phyloP scores from a whole-genome alignment of 768 basidiomycete genomes.

The Rhizopogon roseolus region DNA sequence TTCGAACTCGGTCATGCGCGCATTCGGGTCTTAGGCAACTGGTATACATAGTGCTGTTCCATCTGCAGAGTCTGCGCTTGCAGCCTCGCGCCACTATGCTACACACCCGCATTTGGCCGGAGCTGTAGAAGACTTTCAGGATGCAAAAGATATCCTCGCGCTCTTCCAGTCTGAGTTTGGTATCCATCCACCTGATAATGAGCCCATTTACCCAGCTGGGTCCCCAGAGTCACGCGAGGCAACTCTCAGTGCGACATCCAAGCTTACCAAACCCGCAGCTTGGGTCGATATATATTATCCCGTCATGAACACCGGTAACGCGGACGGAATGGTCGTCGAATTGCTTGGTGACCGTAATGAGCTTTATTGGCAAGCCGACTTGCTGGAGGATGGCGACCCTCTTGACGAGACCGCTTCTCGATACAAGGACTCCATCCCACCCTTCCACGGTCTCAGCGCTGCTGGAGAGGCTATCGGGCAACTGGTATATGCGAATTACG shows the following conservation, averaged over 20 bases:
- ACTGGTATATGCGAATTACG: constrained; percentile 78
- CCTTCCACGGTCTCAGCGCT: constrained; percentile 85
- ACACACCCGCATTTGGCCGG: constrained; percentile 73
- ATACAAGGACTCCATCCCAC: constrained; percentile 60
- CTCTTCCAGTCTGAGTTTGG: constrained; percentile 66
- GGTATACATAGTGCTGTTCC: constrained; percentile 44
- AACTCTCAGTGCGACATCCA: constrained; percentile 50
- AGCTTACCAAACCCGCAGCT: constrained; percentile 48
- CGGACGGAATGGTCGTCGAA: constrained; percentile 62
- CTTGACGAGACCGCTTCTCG: constrained; percentile 69
- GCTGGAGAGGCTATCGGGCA: constrained; percentile 67
- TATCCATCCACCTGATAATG: constrained; percentile 32
- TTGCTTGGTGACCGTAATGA: constrained; percentile 55
- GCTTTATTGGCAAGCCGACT: constrained; percentile 62
- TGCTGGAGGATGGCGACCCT: constrained; percentile 66
- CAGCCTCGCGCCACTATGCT: constrained; percentile 55
- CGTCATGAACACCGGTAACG: constrained; percentile 63
- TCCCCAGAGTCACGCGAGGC: constrained; percentile 60
- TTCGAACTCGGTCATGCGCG: background rate
- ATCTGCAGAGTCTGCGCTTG: constrained; percentile 50
- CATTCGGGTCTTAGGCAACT: background rate
- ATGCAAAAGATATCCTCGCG: constrained; percentile 63
- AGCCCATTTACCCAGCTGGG: constrained; percentile 72
- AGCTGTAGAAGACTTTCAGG: constrained; percentile 50
- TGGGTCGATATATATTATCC: constrained; percentile 92